A percentile compares a stretch with the other conserved stretches of the same genome.
phyloP scores from a whole-genome alignment of 805 yeast species.

The Candida schatavii region DNA sequence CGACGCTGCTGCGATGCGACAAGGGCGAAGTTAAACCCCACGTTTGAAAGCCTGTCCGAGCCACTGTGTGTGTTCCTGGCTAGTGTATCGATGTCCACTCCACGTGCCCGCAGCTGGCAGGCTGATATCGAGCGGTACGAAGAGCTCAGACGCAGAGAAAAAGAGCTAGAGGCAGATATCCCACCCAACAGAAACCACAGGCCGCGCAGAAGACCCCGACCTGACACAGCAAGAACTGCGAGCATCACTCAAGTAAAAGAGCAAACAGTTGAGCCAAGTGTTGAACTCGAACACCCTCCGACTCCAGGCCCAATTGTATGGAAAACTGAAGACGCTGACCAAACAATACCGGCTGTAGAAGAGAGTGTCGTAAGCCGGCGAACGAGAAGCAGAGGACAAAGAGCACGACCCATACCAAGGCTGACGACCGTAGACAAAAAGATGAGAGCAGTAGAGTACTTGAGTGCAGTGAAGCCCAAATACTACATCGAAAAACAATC shows the following conservation, averaged over 20 bases:
- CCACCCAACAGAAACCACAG: slow-evolving; percentile 18
- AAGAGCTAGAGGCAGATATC: slow-evolving; percentile 21
- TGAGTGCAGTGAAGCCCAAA: slow-evolving; percentile 1
- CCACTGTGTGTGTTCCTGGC: neutral
- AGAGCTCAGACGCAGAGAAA: slow-evolving; percentile 13
- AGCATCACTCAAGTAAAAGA: neutral
- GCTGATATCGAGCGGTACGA: slow-evolving; percentile 18
- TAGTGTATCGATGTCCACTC: neutral
- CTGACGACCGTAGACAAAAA: neutral
- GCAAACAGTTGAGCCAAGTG: neutral
- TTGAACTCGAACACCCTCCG: neutral
- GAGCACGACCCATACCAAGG: neutral
- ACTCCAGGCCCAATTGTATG: neutral
- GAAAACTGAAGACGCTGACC: neutral
- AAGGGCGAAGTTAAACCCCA: too few relatives aligned
- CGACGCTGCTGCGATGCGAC: too few relatives aligned
- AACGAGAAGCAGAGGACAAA: neutral
- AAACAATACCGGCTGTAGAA: too few relatives aligned
- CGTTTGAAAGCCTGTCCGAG: too few relatives aligned
- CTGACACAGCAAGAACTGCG: neutral
- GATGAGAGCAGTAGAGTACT: neutral
- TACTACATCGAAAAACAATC: neutral
- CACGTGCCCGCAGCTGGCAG: too few relatives aligned
- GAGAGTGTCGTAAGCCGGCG: neutral
- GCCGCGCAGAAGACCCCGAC: neutral